Base-by-base conservation (phyloP, 805 yeast species). In the Saturnispora saitoi region DNA sequence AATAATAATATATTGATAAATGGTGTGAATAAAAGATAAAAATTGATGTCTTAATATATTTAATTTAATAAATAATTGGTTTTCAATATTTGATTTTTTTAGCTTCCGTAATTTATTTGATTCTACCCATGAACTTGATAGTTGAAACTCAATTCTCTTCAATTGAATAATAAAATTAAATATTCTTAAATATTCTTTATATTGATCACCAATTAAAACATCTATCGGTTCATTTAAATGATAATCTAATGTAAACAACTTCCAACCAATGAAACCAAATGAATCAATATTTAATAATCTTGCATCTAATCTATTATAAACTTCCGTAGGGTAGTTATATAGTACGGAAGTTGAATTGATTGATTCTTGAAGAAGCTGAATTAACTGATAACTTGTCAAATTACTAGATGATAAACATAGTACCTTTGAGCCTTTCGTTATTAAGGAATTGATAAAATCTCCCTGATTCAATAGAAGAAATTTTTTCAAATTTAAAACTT, bases 141-240 rank as follows among this genome's bases (percentile, higher is more conserved):
- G 68, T 48, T 78, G 66, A 56, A 68, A 72, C 17, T 76, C 73
- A 14, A 82, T 73, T 53, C 86, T 81, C 51, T 81, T 78, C 20
- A 91, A 66, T 55, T 83, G 77, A 88, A 96, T 86, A 37, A 93
- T 63, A 58, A 88, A 86, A 56, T 89, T 87, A 70, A 91, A 93
- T 54, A 90, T 76, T 55, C 85, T 76, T 45, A 88, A 69, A 61
- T 91, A 91, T 47, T 78, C 86, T 48, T 71, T 71, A 43, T 72
- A 72, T 17, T 71, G 66, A 24, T 70, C 67, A 34, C 81, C 68
- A 15, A 91, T 68, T 3, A 85, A 72, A 26, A 75, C 68, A 8
- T 78, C 70, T 39, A 84, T 61, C 0, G 85, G 85, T 12, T 70
- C 55, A 17, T 60, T 64, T 4, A 76, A 61, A 47, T 75, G 69